Base-by-base conservation (phyloP, 2,329 filamentous ascomycete genomes). In the Lithohypha guttulata region DNA sequence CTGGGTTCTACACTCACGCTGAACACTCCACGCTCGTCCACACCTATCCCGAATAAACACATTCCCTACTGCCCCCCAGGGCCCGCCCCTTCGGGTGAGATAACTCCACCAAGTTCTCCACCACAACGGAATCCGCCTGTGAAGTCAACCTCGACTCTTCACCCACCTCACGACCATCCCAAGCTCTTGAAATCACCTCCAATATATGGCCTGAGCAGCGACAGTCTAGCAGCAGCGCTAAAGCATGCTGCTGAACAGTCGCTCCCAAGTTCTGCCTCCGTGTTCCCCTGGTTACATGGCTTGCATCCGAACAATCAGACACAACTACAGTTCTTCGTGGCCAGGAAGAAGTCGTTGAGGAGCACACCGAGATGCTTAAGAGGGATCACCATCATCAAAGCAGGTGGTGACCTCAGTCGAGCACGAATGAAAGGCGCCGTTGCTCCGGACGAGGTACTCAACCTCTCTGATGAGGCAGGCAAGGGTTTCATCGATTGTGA, bases 241-340 rank as follows among this genome's bases (percentile, higher is more conserved):
- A 77, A 93, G 48, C 75, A 87, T 53, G 66, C 77, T 43, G 75
- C 89, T 2, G 73, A 77, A 2, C 85, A 93, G 54, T 81, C 86
- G 1, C 68, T 96, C 17, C 89, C 91, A 5, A 78, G 89, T 41
- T 78, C 91, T 0, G 75, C 80, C n/a, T 71, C 78, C 44, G 84
- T 96, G 45, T 98, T 96, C 54, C 91, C 91, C 2, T 98, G 91
- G 91, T 69, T 95, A 17, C 91, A 98, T 62, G 91, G 91, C 17
- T 65, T 96, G 27, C 87, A 96, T 54, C 79, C 84, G 1, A 76
- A 81, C 45, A 98, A 98, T 55, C 78, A 84, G 44, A 73, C 94
- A 39, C 91, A 98, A 55, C 73, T 91, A 45, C 75, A 82, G 5
- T 96, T 95, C 65, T 96, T 98, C 59, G 77, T 79, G 36, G 79